Percentiles rank a stretch among this genome's conserved stretches.
Evolutionary conservation across 1,139 yeast species (phyloP).

Genomic region (Yamadazyma trypodendri): DNA sequence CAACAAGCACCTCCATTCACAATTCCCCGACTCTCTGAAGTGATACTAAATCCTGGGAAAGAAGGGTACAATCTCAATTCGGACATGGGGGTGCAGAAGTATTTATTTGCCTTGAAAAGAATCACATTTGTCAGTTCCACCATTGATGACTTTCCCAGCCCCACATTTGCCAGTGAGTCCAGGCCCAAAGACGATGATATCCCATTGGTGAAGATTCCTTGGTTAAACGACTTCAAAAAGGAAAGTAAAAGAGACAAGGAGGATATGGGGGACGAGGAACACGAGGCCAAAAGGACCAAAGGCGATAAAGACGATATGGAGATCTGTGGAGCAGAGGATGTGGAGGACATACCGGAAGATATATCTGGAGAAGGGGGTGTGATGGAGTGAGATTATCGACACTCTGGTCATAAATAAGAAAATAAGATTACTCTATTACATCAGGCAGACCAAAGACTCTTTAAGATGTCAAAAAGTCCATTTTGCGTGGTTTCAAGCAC

Average conservation of each 20-base stretch:
- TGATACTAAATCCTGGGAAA: conserved; percentile 38
- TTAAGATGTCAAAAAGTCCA: conserved; percentile 54
- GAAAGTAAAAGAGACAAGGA: conserved; percentile 5
- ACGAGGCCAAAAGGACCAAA: conserved; percentile 3
- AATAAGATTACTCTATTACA: too few species aligned
- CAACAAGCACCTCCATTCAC: conserved; percentile 56
- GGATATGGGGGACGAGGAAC: conserved; percentile 6
- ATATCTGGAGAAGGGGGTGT: background rate
- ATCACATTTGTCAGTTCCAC: conserved; percentile 29
- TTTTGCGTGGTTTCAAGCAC: conserved; percentile 55
- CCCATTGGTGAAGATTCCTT: conserved; percentile 42
- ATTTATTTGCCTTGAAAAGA: conserved; percentile 29
- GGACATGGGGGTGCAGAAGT: conserved; percentile 28
- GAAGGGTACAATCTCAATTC: conserved; percentile 31
- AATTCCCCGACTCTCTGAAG: conserved; percentile 53
- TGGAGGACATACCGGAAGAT: background rate
- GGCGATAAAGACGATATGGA: background rate
- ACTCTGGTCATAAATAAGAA: too few species aligned
- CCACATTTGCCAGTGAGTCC: conserved; percentile 6
- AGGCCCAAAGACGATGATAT: conserved; percentile 11
- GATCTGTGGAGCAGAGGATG: background rate
- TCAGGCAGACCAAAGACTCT: conserved; percentile 39
- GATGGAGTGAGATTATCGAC: background rate
- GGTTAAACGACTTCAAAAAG: conserved; percentile 27
- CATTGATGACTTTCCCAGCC: conserved; percentile 25